Evolutionary conservation across 2,329 filamentous ascomycete species (phyloP).

Genomic region (Cylindrodendrum hubeiense): DNA sequence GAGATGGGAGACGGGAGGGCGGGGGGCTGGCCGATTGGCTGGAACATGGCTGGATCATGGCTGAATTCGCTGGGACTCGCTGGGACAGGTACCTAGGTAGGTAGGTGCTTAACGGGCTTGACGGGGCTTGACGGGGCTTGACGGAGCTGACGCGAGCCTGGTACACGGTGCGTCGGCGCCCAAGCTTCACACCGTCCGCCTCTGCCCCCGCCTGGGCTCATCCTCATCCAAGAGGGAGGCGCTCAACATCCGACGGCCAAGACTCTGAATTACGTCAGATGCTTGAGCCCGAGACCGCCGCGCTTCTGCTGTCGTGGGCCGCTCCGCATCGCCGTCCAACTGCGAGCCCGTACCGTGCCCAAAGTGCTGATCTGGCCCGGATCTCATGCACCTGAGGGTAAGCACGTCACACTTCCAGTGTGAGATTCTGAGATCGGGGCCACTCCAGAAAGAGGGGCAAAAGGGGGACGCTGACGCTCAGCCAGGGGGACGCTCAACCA

Average conservation of each 20-base stretch:
- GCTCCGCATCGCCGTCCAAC: not conserved
- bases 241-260: not conserved
- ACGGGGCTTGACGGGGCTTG: not conserved
- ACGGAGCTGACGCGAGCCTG: conserved; percentile 5
- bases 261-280: not conserved
- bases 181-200: not conserved
- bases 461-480: too few relatives aligned
- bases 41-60: not conserved
- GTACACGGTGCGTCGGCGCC: not conserved
- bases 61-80: too few relatives aligned
- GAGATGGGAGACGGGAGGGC: too few relatives aligned
- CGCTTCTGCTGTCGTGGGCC: too few relatives aligned
- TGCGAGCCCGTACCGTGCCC: not conserved
- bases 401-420: not conserved
- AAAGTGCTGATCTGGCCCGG: not conserved
- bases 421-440: conserved; percentile 9
- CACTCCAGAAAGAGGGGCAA: not conserved
- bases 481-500: too few relatives aligned
- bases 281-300: too few relatives aligned
- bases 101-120: too few relatives aligned
- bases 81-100: too few relatives aligned
- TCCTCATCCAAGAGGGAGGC: too few relatives aligned
- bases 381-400: not conserved
- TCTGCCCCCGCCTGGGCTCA: not conserved
- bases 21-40: not conserved